Evolutionary conservation across 2,329 filamentous ascomycete genomes (phyloP), one percentile per base, ranked within the genome.

Genomic region (Huntiella omanensis): DNA sequence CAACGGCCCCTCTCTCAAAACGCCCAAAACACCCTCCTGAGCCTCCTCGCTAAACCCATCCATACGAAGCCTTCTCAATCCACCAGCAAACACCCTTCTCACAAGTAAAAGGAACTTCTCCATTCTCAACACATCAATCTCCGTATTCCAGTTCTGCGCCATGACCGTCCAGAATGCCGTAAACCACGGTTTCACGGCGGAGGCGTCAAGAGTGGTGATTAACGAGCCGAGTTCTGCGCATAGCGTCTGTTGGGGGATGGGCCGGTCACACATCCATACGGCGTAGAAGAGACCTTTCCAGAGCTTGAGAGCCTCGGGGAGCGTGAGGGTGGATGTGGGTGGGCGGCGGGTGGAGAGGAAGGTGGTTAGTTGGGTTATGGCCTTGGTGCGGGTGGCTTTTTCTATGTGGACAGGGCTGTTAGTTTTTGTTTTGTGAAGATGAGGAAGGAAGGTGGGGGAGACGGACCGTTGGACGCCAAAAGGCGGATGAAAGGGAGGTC

Each of bases 251-350:
- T 95, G 88, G 2, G 83, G 79, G n/a, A 78, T 65, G 8, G 86
- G 80, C 41, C 86, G 83, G 68, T 95, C 87, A 61, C 80, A 85
- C 78, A 94, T 91, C 80, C 85, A 95, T 56, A 91, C 75, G 57
- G 80, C 80, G 69, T 86, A 95, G 68, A 91, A 95, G 15, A 96
- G 73, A 4, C 86, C 88, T 59, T 92, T 93, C 85, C 86, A 94
- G 53, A 96, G 73, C 66, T 94, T 94, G 50, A 88, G 68, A 43
- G 84, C 68, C 53, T 94, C 86, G 53, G 81, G 61, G 36, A 73
- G 66, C 13, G 73, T 65, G 51, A 95, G 73, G 46, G 62, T 56
- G 4, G 45, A 15, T 11, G 34, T 35, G 37, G 28, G 48, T 16
- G 48, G 40, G 39, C 47, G 45, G 34, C 65, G 60, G 36, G 73